Base-by-base conservation (phyloP, 2,329 filamentous ascomycete species). In the Hortaea sp. region DNA sequence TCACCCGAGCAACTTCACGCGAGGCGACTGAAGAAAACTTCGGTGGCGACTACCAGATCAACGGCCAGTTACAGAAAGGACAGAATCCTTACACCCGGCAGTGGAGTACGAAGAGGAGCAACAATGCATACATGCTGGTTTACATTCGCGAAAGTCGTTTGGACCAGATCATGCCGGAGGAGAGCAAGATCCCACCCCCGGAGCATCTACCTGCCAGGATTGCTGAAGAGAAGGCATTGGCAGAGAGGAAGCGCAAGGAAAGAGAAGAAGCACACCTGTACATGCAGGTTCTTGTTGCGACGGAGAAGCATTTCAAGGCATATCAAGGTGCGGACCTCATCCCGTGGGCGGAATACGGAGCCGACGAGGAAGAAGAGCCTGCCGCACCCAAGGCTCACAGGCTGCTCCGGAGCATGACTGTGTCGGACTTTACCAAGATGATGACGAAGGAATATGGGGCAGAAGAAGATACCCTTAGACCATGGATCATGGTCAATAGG, bases 111-210 rank as follows among this genome's bases (percentile, higher is more conserved):
- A 84, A 84, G 58, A 72, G 79, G 41, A 82, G 79, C 2, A 84
- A 82, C 76, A 98, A 89, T 64, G 94, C 92, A 5, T 98, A 98
- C 73, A 98, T 98, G 92, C 69, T 98, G 73, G 94, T 98, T 1
- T 98, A 98, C 62, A 88, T 98, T 54, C 83, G 92, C 40, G 86
- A 95, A 63, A 85, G 83, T 43, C 79, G 83, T 47, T 68, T 94
- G n/a, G 85, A 95, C 60, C 76, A 85, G 54, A 82, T 97, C 41
- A 74, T 98, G 44, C 79, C 83, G 38, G 78, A 82, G 0, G 84
- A 92, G 34, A 76, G 78, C n/a, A 75, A 84, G 53, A 77, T 84
- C 2, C 84, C 94, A 58, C 86, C 88, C 11, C 94, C 92, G 2
- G 64, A 73, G 44, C 89, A 95, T 69, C 78, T 97, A 43, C 82